A percentile compares a stretch with the other conserved stretches of the same genome.
phyloP scores from a whole-genome alignment of 306 rosid genomes.

The Vachellia pachyceras region DNA sequence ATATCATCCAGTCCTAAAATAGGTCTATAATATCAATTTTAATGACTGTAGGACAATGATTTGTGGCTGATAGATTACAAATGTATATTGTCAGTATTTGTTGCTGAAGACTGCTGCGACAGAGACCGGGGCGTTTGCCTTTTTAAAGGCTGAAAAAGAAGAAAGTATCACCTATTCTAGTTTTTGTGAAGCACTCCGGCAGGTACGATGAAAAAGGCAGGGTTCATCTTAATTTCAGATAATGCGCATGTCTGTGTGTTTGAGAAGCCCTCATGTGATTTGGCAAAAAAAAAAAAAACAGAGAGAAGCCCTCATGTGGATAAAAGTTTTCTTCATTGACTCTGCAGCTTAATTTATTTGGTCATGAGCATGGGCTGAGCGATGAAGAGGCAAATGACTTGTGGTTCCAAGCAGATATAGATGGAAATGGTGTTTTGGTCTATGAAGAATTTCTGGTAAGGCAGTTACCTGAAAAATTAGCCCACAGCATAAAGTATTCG shows the following conservation, averaged over 20 bases:
- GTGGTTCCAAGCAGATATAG: slow-evolving; percentile 70
- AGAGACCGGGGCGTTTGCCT: slow-evolving; percentile 64
- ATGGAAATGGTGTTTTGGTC: slow-evolving; percentile 61
- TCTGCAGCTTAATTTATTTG: slow-evolving; percentile 71
- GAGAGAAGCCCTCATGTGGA: slow-evolving; percentile 9
- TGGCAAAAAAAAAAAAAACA: no score
- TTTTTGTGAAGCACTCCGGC: slow-evolving; percentile 75
- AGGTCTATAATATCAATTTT: background rate
- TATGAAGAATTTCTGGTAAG: slow-evolving; percentile 66
- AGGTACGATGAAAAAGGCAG: slow-evolving; percentile 42
- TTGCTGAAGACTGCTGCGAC: slow-evolving; percentile 56
- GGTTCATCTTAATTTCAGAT: background rate
- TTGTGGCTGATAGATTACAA: slow-evolving; percentile 25
- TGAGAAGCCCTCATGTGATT: slow-evolving; percentile 1
- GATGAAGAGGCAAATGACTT: slow-evolving; percentile 68
- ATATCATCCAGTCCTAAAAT: background rate
- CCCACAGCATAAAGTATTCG: background rate
- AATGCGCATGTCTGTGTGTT: background rate
- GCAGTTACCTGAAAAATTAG: slow-evolving; percentile 2
- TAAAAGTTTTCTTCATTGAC: background rate
- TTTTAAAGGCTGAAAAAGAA: slow-evolving; percentile 59
- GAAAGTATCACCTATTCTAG: slow-evolving; percentile 62
- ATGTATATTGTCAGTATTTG: slow-evolving; percentile 57
- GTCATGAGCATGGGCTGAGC: slow-evolving; percentile 68
- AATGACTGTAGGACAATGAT: slow-evolving; percentile 6